Percentiles rank a stretch among this genome's conserved stretches.
phyloP scores from a whole-genome alignment of 352 stramenopile species.

The Globisporangium echinulatum region DNA sequence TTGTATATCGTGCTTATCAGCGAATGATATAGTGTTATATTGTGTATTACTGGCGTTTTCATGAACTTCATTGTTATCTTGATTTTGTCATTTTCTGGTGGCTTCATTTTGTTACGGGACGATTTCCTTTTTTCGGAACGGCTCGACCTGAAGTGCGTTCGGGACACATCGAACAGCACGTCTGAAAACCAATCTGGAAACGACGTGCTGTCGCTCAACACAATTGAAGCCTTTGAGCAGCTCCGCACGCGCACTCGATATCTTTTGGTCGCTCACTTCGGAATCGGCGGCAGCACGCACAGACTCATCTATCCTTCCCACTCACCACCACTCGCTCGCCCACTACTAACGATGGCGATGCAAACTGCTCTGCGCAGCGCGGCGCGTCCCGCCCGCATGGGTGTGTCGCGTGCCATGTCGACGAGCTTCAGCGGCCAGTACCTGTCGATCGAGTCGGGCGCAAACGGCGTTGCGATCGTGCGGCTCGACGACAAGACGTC shows the following conservation, averaged over 20 bases:
- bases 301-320: background rate
- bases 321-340: background rate
- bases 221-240: no score
- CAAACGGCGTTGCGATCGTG: slow-evolving; percentile 88
- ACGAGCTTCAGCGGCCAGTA: slow-evolving; percentile 56
- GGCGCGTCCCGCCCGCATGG: background rate
- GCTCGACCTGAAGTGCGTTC: no score
- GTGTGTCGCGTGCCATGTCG: slow-evolving; percentile 21
- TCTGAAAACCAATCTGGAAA: no score
- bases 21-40: no score
- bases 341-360: background rate
- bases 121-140: no score
- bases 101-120: no score
- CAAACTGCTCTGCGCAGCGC: background rate
- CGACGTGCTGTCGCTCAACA: no score
- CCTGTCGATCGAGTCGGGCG: slow-evolving; percentile 83
- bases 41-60: no score
- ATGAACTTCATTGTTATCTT: no score
- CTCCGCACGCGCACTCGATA: background rate
- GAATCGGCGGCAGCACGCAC: background rate
- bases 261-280: slow-evolving; percentile 1
- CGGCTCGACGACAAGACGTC: slow-evolving; percentile 88
- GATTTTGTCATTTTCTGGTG: no score
- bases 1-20: no score
- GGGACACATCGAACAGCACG: no score